Percentiles rank a stretch among this genome's conserved stretches.
Evolutionary conservation across 2,329 filamentous ascomycete species (phyloP).

Genomic region (Diaporthe velutina): DNA sequence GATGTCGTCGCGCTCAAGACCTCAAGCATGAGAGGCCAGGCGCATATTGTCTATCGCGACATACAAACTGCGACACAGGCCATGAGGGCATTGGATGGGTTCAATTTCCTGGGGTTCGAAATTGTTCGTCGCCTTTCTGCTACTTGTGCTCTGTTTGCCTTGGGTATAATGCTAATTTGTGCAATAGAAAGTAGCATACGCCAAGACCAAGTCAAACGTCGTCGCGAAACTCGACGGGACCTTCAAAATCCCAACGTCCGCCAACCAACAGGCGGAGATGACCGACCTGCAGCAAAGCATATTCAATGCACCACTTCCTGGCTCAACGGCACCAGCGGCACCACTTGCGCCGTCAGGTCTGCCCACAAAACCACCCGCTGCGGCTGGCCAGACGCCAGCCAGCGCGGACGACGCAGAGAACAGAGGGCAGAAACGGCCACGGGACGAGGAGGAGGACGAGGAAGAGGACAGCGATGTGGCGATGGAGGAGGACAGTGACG

Average conservation of each 20-base stretch:
- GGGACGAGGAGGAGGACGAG: slow-evolving; percentile 77
- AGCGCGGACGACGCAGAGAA: slow-evolving; percentile 67
- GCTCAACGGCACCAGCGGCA: slow-evolving; percentile 57
- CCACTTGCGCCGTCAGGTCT: slow-evolving; percentile 53
- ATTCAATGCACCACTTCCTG: slow-evolving; percentile 76
- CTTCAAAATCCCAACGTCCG: slow-evolving; percentile 76
- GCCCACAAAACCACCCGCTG: slow-evolving; percentile 63
- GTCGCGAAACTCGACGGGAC: slow-evolving; percentile 94
- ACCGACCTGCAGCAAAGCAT: slow-evolving; percentile 85
- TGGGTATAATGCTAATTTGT: slow-evolving; percentile 35
- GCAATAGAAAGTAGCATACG: slow-evolving; percentile 86
- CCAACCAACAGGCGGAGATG: slow-evolving; percentile 69
- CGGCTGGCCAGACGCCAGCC: slow-evolving; percentile 61
- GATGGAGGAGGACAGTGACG: slow-evolving; percentile 79
- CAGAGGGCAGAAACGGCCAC: slow-evolving; percentile 77
- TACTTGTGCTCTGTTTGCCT: background rate
- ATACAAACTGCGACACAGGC: slow-evolving; percentile 93
- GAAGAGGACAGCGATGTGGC: slow-evolving; percentile 67
- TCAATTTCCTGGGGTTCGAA: slow-evolving; percentile 85
- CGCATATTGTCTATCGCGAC: slow-evolving; percentile 92
- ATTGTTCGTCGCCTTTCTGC: slow-evolving; percentile 73
- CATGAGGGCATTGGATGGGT: slow-evolving; percentile 88
- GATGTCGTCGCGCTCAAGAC: slow-evolving; percentile 93
- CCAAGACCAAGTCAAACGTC: slow-evolving; percentile 88
- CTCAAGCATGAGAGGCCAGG: slow-evolving; percentile 93